Conservation (phyloP, 257 asterid species). For the Cynanchum wilfordii region DNA sequence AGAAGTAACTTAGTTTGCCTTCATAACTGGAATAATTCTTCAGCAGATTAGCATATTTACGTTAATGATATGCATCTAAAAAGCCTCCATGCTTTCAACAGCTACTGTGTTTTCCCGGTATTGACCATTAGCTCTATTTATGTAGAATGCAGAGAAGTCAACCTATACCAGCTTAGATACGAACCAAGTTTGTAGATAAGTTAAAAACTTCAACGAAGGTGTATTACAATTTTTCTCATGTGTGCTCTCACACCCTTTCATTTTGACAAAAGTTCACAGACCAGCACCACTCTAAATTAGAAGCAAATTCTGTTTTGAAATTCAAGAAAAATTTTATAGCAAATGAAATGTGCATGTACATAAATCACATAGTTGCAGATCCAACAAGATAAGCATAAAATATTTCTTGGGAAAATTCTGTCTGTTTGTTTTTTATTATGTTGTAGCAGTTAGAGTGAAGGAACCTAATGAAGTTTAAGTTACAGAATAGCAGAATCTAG, state of each 20-base stretch:
- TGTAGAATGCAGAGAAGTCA: not conserved
- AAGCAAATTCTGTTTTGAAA: not conserved
- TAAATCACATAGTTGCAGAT: not conserved
- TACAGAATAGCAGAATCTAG: not conserved
- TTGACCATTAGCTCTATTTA: not conserved
- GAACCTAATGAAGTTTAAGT: conserved; percentile 1
- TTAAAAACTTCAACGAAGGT: not conserved
- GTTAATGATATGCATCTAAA: not conserved
- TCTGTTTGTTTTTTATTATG: not conserved
- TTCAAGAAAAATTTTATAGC: not conserved
- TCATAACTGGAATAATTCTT: not conserved
- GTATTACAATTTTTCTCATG: not conserved
- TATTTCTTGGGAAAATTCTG: not conserved
- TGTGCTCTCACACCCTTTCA: not conserved
- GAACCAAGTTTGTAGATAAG: not conserved
- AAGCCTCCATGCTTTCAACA: not conserved
- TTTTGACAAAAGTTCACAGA: not conserved
- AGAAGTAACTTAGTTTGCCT: not conserved
- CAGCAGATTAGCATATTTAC: not conserved
- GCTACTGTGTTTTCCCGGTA: not conserved
- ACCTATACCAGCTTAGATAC: not conserved
- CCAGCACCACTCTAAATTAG: not conserved
- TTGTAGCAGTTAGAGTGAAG: not conserved
- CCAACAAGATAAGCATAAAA: not conserved
- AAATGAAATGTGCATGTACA: not conserved